Evolutionary conservation across 257 asterid genomes (phyloP), one percentile per base, ranked within the genome.

Genomic region (Asclepias syriaca): DNA sequence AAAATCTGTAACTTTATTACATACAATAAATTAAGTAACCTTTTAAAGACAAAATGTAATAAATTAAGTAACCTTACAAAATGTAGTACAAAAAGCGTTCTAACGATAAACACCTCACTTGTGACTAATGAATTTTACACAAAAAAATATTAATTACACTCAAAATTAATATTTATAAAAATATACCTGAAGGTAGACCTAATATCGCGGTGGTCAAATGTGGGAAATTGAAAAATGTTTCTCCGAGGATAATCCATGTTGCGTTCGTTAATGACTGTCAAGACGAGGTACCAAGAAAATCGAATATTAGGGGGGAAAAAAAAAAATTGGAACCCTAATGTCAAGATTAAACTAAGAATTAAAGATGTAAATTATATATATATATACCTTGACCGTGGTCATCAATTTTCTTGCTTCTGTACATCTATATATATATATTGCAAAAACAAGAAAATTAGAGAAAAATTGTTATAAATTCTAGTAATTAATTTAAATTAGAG

Each of bases 401-500:
- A 54, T 80, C 84, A 51, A 77, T 77, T 69, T 77, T 80, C 77
- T 77, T 80, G 77, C 84, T 77, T 76, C 81, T 68, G 34, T 80
- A 80, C 84, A 80, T 80, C 84, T 29, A 29, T 29, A 29, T 29
- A 29, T 29, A 29, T 80, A 66, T 70, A 70, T 70, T 67, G 37
- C 37, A 79, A 48, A 9, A 46, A n/a, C 45, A 45, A 29, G 55
- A 73, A 7, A 22, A 49, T 32, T 49, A 58, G 39, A 43, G 69
- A 37, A 29, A 64, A 46, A 60, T 55, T 2, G 2, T 37, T 37
- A 14, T 40, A 6, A 56, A 57, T 39, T 24, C 18, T 22, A 24
- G 15, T 12, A 40, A 29, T 3, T 29, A 34, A 34, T 34, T 34
- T 0, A 48, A 27, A 16, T 21, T 24, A 24, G 34, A 15, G 37